phyloP scores from a whole-genome alignment of 2,329 filamentous ascomycete genomes.

The Fusarium tjaetaba region DNA sequence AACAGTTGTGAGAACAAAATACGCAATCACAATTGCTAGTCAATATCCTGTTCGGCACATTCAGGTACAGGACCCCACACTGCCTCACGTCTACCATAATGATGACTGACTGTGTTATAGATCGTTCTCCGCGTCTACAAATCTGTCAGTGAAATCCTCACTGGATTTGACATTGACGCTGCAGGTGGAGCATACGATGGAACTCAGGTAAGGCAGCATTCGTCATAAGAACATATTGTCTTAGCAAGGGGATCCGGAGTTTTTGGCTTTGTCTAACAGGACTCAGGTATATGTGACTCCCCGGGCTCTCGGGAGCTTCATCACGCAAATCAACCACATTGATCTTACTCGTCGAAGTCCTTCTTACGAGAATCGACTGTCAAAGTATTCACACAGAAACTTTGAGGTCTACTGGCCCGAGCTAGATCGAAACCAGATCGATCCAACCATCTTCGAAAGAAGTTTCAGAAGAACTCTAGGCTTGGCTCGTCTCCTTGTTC shows the following conservation, averaged over 20 bases:
- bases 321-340: constrained; percentile 84
- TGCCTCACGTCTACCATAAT: neutral
- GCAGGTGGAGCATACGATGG: constrained; percentile 85
- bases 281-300: constrained; percentile 80
- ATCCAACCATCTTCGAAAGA: constrained; percentile 88
- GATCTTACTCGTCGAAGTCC: constrained; percentile 83
- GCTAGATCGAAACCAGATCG: constrained; percentile 77
- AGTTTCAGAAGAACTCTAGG: constrained; percentile 81
- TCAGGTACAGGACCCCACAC: constrained; percentile 55
- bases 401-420: constrained; percentile 86
- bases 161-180: constrained; percentile 89
- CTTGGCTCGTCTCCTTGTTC: constrained; percentile 79
- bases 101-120: constrained; percentile 50
- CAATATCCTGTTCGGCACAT: constrained; percentile 86
- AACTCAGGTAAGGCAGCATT: constrained; percentile 66
- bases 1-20: constrained; percentile 85
- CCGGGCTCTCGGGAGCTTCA: constrained; percentile 79
- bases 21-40: constrained; percentile 85
- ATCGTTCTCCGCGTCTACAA: constrained; percentile 89
- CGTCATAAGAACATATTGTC: neutral
- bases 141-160: constrained; percentile 83
- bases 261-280: neutral
- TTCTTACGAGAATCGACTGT: constrained; percentile 87
- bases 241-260: neutral
- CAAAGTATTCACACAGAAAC: constrained; percentile 84